These are phyloP conservation scores for Podospora comata DNA, from an alignment of 495 filamentous ascomycete genomes.

Conservation along the genomic window DNA sequence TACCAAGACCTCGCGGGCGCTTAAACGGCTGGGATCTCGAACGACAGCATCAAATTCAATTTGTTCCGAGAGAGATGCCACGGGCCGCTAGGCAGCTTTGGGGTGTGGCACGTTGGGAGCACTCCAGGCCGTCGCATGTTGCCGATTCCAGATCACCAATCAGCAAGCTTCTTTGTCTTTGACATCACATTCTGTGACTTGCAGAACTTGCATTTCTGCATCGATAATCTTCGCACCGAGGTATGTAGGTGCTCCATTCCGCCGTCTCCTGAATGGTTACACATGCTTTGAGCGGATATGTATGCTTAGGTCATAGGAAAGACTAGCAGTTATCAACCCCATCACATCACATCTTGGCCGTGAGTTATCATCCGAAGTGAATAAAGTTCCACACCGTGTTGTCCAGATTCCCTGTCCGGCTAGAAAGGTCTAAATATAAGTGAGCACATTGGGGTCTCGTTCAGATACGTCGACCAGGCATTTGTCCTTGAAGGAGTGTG, in stretches of 20 bases:
- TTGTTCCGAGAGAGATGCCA: constrained; percentile 14
- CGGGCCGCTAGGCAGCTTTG: constrained; percentile 13
- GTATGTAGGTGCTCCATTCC: background rate
- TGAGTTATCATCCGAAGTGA: background rate
- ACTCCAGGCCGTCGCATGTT: background rate
- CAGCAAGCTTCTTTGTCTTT: background rate
- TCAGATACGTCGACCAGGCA: background rate
- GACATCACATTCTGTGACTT: background rate
- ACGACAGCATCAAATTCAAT: constrained; percentile 7
- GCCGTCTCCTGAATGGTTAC: constrained; percentile 5
- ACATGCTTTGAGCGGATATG: background rate
- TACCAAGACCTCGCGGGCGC: constrained; percentile 23
- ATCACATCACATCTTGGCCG: constrained; percentile 15
- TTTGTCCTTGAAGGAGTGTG: background rate
- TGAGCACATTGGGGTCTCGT: background rate
- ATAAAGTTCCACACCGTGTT: background rate
- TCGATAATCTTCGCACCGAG: constrained; percentile 1
- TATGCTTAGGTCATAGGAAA: background rate
- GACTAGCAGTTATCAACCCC: background rate
- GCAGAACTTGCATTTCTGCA: constrained; percentile 10
- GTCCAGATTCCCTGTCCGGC: background rate
- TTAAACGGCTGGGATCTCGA: constrained; percentile 17
- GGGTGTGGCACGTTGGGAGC: constrained; percentile 2
- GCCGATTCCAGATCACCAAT: background rate
- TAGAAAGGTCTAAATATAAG: background rate